Conservation (phyloP, 2,329 filamentous ascomycete genomes). For the Fusarium xylarioides region DNA sequence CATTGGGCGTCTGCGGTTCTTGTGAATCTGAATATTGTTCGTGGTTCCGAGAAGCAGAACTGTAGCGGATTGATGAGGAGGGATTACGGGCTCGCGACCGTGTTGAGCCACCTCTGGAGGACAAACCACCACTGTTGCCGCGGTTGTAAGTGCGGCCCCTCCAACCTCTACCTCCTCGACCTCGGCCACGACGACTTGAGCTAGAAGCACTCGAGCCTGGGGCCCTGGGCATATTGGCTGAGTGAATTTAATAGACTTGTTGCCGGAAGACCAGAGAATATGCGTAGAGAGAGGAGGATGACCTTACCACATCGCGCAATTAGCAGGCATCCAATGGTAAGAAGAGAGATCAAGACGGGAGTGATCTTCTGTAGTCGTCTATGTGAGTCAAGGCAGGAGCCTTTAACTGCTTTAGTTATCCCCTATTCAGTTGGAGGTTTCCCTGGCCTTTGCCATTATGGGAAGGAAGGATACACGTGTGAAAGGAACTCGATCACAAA, state of each 20-base stretch:
- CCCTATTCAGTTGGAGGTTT: not conserved
- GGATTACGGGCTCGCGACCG: not conserved
- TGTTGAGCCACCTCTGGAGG: conserved; percentile 7
- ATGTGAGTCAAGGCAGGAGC: not conserved
- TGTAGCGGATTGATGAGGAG: not conserved
- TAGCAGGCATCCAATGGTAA: not conserved
- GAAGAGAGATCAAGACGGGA: not conserved
- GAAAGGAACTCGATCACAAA: not conserved
- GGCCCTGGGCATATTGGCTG: conserved; percentile 19
- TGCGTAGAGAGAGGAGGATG: not conserved
- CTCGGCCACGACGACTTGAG: conserved; percentile 12
- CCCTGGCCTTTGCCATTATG: not conserved
- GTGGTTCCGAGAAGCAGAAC: not conserved
- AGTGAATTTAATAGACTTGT: not conserved
- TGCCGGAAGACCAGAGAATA: not conserved
- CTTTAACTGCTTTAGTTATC: not conserved
- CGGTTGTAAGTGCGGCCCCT: not conserved
- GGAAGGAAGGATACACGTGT: not conserved
- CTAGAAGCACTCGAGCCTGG: conserved; percentile 7
- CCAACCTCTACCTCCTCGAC: conserved; percentile 3
- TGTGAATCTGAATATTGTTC: not conserved
- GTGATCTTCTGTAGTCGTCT: not conserved
- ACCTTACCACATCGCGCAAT: not conserved
- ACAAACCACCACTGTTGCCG: conserved; percentile 2
- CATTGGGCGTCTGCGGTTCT: not conserved